phyloP scores from a whole-genome alignment of 2,329 filamentous ascomycete species.

The Albifimbria verrucaria region DNA sequence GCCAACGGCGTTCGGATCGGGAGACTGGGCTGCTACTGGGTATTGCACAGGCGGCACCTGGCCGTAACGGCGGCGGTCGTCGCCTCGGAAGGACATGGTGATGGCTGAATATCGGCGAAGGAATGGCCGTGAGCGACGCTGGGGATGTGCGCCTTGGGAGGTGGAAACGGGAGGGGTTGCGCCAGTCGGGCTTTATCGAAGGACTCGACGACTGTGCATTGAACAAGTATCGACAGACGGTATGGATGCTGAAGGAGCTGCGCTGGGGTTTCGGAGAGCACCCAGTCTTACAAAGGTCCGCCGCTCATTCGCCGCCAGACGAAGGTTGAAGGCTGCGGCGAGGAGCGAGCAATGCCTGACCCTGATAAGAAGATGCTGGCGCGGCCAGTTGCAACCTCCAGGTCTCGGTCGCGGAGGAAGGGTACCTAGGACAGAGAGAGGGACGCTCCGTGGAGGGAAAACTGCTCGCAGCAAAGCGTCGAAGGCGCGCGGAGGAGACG shows the following conservation, averaged over 20 bases:
- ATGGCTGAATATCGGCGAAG: slow-evolving; percentile 4
- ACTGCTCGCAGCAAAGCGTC: too few species aligned
- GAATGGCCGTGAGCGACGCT: background rate
- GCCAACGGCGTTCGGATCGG: slow-evolving; percentile 31
- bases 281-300: too few species aligned
- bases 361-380: background rate
- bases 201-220: background rate
- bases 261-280: background rate
- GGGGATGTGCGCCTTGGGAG: background rate
- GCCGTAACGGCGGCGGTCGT: slow-evolving; percentile 62
- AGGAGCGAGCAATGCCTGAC: too few species aligned
- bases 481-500: too few species aligned
- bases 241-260: background rate
- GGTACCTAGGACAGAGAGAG: too few species aligned
- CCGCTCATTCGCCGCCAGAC: too few species aligned
- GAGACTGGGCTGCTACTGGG: slow-evolving; percentile 41
- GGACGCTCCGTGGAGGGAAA: too few species aligned
- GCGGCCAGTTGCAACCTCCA: background rate
- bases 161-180: background rate
- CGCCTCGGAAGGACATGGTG: slow-evolving; percentile 61
- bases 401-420: background rate
- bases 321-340: too few species aligned
- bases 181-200: background rate
- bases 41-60: slow-evolving; percentile 66
- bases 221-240: too few species aligned